Base-by-base conservation (phyloP, 2,329 filamentous ascomycete genomes). In the Venturia effusa region DNA sequence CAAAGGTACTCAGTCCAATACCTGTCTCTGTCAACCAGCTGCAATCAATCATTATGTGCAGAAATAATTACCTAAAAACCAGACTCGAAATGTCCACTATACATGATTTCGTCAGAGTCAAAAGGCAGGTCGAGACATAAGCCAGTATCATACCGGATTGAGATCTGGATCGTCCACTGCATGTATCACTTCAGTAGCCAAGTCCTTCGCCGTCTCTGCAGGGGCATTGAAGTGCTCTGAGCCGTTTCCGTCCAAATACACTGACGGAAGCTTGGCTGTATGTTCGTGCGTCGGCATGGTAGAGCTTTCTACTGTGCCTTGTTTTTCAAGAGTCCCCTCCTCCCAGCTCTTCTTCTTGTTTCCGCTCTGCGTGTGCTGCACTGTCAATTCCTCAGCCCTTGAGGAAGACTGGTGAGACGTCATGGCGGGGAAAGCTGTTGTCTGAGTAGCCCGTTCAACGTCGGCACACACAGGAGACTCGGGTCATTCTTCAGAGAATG, bases 81-180 rank as follows among this genome's bases (percentile, higher is more conserved):
- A 62, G 17, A 48, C 64, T 39, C 63, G 63, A 45, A 64, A 64
- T 27, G 63, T 64, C 63, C 63, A 64, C 51, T 57, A 19, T 57
- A 39, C 4, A 22, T n/a, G 27, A 34, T 34, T 57, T 11, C 4
- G 30, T 30, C 30, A n/a, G 19, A 15, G 15, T 32, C 10, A 4
- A 8, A 7, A 19, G 8, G 19, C 8, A 22, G n/a, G n/a, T 15
- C 27, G 19, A 34, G n/a, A 34, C n/a, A n/a, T n/a, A n/a, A n/a
- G n/a, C 24, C 22, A 3, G 17, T 27, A 4, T 27, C 51, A 34
- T 57, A 57, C 51, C 19, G 63, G 63, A 37, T 64, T 57, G 17
- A 64, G 43, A 5, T 24, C 34, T 27, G 63, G 63, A 40, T 64
- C 63, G 37, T 64, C 63, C 15, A 54, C 63, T 15, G 51, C 63